Conservation (phyloP, 345 rosid genomes). For the Populus euphratica region DNA sequence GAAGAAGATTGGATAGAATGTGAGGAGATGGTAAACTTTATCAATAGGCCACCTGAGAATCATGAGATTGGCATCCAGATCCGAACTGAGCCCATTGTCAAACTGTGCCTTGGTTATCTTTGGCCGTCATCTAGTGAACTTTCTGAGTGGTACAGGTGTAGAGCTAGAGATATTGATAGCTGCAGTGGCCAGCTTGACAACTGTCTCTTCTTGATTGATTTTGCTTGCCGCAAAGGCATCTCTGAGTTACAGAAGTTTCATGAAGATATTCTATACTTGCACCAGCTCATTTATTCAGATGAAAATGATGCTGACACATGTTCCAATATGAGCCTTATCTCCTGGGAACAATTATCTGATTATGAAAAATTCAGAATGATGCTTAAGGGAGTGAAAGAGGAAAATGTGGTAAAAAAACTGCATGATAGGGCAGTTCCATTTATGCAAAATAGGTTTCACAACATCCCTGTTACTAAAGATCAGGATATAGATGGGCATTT, state of each 20-base stretch:
- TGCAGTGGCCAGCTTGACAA: conserved; percentile 89
- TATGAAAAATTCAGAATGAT: conserved; percentile 76
- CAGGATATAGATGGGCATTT: conserved; percentile 18
- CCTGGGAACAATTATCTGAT: conserved; percentile 80
- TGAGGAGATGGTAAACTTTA: conserved; percentile 60
- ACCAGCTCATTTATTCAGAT: conserved; percentile 67
- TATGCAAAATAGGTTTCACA: conserved; percentile 48
- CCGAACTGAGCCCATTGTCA: conserved; percentile 74
- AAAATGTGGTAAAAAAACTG: conserved; percentile 58
- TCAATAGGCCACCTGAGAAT: conserved; percentile 53
- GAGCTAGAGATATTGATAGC: conserved; percentile 83
- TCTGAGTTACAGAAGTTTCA: conserved; percentile 61
- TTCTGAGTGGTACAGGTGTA: conserved; percentile 68
- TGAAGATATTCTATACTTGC: conserved; percentile 69
- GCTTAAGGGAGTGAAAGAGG: conserved; percentile 64
- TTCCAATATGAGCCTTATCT: conserved; percentile 55
- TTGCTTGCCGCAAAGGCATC: conserved; percentile 73
- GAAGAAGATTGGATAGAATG: conserved; percentile 99
- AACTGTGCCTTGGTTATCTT: conserved; percentile 44
- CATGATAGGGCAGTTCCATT: conserved; percentile 69
- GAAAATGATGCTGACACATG: conserved; percentile 47
- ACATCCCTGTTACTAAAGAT: conserved; percentile 17
- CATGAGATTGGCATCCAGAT: conserved; percentile 41
- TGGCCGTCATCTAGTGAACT: conserved; percentile 82
- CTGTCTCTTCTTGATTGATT: conserved; percentile 67